Evolutionary conservation across 176 grass and related monocot genomes (phyloP).

Genomic region (Oryza glumipatula): DNA sequence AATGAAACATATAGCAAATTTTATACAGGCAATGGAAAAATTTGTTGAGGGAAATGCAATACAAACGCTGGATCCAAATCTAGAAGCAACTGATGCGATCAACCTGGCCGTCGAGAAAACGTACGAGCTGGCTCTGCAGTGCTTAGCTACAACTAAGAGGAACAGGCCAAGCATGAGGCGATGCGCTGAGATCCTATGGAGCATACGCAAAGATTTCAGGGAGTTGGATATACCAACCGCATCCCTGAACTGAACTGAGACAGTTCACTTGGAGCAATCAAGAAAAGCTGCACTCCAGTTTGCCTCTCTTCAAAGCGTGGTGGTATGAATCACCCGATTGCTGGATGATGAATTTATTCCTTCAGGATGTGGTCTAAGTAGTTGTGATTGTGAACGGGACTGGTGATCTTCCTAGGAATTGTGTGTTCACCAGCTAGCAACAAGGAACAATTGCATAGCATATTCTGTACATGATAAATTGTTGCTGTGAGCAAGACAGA

Average conservation of each 20-base stretch:
- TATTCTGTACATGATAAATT: background rate
- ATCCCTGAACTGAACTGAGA: slow-evolving; percentile 38
- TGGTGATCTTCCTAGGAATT: slow-evolving; percentile 31
- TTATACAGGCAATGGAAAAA: slow-evolving; percentile 68
- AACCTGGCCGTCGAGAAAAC: slow-evolving; percentile 65
- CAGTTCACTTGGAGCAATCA: slow-evolving; percentile 33
- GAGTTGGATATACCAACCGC: slow-evolving; percentile 46
- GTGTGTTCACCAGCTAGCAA: slow-evolving; percentile 21
- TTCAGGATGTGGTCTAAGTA: slow-evolving; percentile 20
- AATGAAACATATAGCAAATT: background rate
- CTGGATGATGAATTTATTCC: slow-evolving; percentile 18
- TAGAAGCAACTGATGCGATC: slow-evolving; percentile 49
- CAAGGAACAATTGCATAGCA: background rate
- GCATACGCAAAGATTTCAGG: slow-evolving; percentile 76
- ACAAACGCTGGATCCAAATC: slow-evolving; percentile 63
- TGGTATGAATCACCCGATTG: background rate
- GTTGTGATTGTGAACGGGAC: slow-evolving; percentile 16
- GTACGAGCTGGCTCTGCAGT: slow-evolving; percentile 63
- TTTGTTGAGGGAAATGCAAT: slow-evolving; percentile 65
- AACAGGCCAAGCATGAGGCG: slow-evolving; percentile 70
- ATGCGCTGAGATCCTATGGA: slow-evolving; percentile 77
- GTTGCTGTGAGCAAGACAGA: slow-evolving; percentile 18
- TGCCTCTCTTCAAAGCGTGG: slow-evolving; percentile 48
- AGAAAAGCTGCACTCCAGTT: slow-evolving; percentile 19
- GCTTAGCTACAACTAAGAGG: slow-evolving; percentile 64